A percentile compares a stretch with the other conserved stretches of the same genome.
Conservation (phyloP, 495 filamentous ascomycete species). For the Penicillium paxilli region DNA sequence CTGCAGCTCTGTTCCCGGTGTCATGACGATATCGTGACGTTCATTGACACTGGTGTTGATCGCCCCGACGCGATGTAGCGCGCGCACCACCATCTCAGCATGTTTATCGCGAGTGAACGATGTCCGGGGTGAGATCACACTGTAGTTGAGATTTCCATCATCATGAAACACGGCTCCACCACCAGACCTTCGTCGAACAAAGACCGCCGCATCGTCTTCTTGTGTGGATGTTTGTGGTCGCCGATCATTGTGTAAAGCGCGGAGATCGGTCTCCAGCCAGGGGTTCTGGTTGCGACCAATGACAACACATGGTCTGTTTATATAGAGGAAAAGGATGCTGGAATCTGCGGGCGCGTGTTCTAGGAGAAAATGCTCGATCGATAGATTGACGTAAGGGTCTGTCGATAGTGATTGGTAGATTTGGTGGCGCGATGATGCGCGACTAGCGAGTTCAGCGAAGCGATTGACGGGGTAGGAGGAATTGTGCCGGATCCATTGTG, state of each 20-base stretch:
- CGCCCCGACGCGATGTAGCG: slow-evolving; percentile 54
- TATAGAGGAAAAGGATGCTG: slow-evolving; percentile 80
- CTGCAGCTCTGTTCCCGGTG: slow-evolving; percentile 6
- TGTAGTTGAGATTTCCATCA: slow-evolving; percentile 88
- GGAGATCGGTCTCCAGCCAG: slow-evolving; percentile 85
- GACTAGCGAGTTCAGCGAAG: slow-evolving; percentile 45
- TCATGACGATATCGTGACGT: slow-evolving; percentile 89
- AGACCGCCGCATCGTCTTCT: slow-evolving; percentile 41
- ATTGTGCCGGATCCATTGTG: slow-evolving; percentile 27
- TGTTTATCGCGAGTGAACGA: slow-evolving; percentile 82
- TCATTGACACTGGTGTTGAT: slow-evolving; percentile 71
- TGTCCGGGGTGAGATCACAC: slow-evolving; percentile 75
- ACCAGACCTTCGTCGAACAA: slow-evolving; percentile 81
- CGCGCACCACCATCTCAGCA: slow-evolving; percentile 85
- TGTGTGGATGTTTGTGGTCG: slow-evolving; percentile 2
- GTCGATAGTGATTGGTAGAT: slow-evolving; percentile 74
- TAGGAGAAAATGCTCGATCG: slow-evolving; percentile 91
- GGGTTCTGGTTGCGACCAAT: slow-evolving; percentile 97
- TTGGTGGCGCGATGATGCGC: slow-evolving; percentile 53
- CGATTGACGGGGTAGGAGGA: slow-evolving; percentile 34
- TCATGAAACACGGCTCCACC: slow-evolving; percentile 96
- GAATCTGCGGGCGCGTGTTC: slow-evolving; percentile 68
- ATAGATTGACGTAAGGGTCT: slow-evolving; percentile 89
- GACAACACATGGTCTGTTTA: slow-evolving; percentile 81
- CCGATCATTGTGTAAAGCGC: slow-evolving; percentile 47